Evolutionary conservation across 805 yeast genomes (phyloP).

Genomic region (Starmerella stellata): DNA sequence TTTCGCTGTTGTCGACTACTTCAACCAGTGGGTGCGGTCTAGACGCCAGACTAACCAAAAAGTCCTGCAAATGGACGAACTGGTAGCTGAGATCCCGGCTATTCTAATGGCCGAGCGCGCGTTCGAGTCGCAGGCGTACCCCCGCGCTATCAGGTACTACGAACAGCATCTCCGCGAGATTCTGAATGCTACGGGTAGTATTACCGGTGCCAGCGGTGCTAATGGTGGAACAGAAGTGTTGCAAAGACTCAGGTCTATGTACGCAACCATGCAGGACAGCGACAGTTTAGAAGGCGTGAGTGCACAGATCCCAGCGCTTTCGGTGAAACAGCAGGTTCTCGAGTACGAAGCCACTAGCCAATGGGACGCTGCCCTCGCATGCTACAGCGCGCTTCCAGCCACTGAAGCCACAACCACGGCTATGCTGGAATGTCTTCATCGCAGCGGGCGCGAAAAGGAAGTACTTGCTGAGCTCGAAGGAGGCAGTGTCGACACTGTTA

Average conservation of each 20-base stretch:
- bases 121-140: slow-evolving; percentile 66
- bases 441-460: slow-evolving; percentile 59
- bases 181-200: slow-evolving; percentile 17
- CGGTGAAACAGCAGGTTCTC: slow-evolving; percentile 54
- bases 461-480: slow-evolving; percentile 33
- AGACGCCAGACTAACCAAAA: slow-evolving; percentile 12
- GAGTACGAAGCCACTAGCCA: slow-evolving; percentile 71
- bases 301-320: slow-evolving; percentile 44
- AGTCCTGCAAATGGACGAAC: slow-evolving; percentile 9
- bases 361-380: slow-evolving; percentile 76
- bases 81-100: slow-evolving; percentile 32
- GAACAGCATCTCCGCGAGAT: slow-evolving; percentile 50
- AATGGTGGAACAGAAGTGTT: slow-evolving; percentile 16
- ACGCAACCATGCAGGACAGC: slow-evolving; percentile 70
- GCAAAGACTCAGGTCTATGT: slow-evolving; percentile 45
- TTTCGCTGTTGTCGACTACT: slow-evolving; percentile 65
- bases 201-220: too few species aligned
- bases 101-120: slow-evolving; percentile 60
- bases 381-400: slow-evolving; percentile 39
- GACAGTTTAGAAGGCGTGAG: slow-evolving; percentile 81
- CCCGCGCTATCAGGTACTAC: slow-evolving; percentile 66
- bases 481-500: slow-evolving; percentile 10
- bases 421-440: slow-evolving; percentile 49
- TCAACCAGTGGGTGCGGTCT: slow-evolving; percentile 47
- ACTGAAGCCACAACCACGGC: slow-evolving; percentile 28